phyloP scores from a whole-genome alignment of 257 asterid genomes.

The Linaria vulgaris region DNA sequence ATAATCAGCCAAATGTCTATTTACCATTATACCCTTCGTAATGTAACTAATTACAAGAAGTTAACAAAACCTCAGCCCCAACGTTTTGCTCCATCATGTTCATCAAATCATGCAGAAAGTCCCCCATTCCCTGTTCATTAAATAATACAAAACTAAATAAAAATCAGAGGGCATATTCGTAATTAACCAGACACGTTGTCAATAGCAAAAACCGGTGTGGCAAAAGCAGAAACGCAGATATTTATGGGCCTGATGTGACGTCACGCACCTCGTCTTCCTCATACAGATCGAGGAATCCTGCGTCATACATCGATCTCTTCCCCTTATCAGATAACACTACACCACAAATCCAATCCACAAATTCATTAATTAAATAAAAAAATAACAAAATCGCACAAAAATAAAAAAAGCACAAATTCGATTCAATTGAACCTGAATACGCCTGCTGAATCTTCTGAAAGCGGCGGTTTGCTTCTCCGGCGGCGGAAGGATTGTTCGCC shows the following conservation, averaged over 20 bases:
- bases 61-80: constrained; percentile 50
- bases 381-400: not conserved
- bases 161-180: constrained; percentile 9
- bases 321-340: constrained; percentile 78
- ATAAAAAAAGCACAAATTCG: not conserved
- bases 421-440: constrained; percentile 34
- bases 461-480: constrained; percentile 37
- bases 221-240: not conserved
- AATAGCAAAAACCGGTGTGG: constrained; percentile 10
- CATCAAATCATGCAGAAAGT: constrained; percentile 76
- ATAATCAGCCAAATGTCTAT: not conserved
- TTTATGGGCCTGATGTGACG: not conserved
- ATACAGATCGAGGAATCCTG: constrained; percentile 79
- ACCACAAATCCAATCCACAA: constrained; percentile 21
- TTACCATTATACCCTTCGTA: not conserved
- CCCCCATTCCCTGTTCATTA: constrained; percentile 76
- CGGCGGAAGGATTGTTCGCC: constrained; percentile 28
- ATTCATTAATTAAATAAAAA: constrained; percentile 16
- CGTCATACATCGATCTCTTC: constrained; percentile 89
- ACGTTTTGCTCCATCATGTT: constrained; percentile 72
- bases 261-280: constrained; percentile 80
- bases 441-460: constrained; percentile 53
- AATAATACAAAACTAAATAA: not conserved
- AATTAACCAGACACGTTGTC: not conserved
- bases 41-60: too few relatives aligned